Evolutionary conservation across 2,329 filamentous ascomycete genomes (phyloP), one percentile per base, ranked within the genome.

Genomic region (Fusarium sp.): DNA sequence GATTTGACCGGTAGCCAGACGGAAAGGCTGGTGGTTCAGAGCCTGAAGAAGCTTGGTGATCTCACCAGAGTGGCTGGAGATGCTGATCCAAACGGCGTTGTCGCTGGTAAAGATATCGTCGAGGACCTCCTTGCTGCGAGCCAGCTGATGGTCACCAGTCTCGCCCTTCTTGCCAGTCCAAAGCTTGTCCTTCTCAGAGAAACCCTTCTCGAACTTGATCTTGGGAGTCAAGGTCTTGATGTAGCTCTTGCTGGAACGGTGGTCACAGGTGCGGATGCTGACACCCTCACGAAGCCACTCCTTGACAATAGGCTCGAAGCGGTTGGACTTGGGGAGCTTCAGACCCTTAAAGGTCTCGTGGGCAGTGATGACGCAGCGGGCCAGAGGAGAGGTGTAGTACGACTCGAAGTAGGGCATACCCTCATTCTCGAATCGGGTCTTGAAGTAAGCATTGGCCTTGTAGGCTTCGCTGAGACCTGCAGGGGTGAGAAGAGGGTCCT

Each of bases 251-350:
- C 82, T 87, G 25, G 87, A 88, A 11, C 92, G 86, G 33, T 88
- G 86, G 81, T 94, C 90, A 79, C 92, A 94, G 0, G 91, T 93
- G 78, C 93, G 92, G 47, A 90, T 88, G 63, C 88, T 90, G 65
- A 94, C 89, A 3, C 89, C 88, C 80, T 94, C 92, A 33, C 92
- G 86, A 72, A 94, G 84, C 38, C 87, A 79, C 76, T 94, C 92
- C 81, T 93, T 93, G 70, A 94, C 82, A 2, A 85, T 83, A 0
- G 91, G 92, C 3, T 81, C 80, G 74, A 93, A 93, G 0, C 86
- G 87, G 12, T 80, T 80, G 4, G 84, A 79, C 9, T 79, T 78
- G 1, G 90, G 90, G 2, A 93, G 78, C 2, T 83, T 75, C 3
- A 94, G 84, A 12, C 82, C 85, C 2, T 79, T 79, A 77, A 92